A percentile compares a stretch with the other conserved stretches of the same genome.
These are phyloP conservation scores for Cucurbita ficifolia DNA, from an alignment of 306 rosid species.

Conservation along the genomic window DNA sequence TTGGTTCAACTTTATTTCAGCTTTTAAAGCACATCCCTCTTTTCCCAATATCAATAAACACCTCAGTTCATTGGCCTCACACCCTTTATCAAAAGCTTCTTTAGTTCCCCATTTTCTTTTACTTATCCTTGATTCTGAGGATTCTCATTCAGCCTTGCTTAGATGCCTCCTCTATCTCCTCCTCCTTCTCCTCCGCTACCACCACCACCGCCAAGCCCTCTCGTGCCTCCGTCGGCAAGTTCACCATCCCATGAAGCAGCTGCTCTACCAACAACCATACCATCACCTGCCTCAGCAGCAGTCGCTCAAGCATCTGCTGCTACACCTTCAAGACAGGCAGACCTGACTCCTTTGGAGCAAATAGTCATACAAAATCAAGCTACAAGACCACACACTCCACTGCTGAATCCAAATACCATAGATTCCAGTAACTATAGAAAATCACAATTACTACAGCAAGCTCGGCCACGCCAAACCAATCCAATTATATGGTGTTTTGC, in stretches of 20 bases:
- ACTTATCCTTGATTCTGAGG: slow-evolving; percentile 10
- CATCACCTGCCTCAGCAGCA: background rate
- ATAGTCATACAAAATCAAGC: slow-evolving; percentile 20
- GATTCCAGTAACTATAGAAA: slow-evolving; percentile 15
- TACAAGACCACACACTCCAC: slow-evolving; percentile 10
- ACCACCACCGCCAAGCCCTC: background rate
- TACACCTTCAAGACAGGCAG: slow-evolving; percentile 13
- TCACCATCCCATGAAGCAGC: background rate
- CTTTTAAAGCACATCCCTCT: slow-evolving; percentile 7
- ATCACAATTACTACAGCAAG: slow-evolving; percentile 22
- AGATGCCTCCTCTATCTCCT: slow-evolving; percentile 27
- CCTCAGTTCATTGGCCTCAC: slow-evolving; percentile 27
- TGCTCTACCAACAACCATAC: background rate
- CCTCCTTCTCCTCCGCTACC: background rate
- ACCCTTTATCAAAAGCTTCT: slow-evolving; percentile 33
- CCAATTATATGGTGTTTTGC: slow-evolving; percentile 71
- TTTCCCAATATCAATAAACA: slow-evolving; percentile 26
- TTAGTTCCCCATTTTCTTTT: slow-evolving; percentile 19
- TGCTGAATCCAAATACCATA: slow-evolving; percentile 6
- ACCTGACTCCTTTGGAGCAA: slow-evolving; percentile 28
- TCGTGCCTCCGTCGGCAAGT: slow-evolving; percentile 9
- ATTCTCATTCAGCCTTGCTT: slow-evolving; percentile 2
- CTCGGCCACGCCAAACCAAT: slow-evolving; percentile 42
- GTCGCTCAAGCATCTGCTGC: background rate
- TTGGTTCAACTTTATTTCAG: slow-evolving; percentile 30